These are phyloP conservation scores for Cylindrotheca fusiformis DNA, from an alignment of 108 stramenopile genomes.

Conservation along the genomic window DNA sequence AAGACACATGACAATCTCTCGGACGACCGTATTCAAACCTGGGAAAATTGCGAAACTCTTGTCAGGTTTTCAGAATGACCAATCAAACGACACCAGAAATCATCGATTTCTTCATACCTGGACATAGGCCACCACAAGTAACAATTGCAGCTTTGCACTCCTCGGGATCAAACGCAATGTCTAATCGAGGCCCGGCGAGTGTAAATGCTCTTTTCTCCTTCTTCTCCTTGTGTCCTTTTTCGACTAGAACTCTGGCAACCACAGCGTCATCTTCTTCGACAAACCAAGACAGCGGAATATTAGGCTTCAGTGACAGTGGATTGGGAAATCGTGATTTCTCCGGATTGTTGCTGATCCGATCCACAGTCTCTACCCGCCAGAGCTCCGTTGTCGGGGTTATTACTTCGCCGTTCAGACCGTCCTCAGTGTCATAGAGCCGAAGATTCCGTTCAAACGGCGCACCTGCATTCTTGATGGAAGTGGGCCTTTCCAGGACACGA, in stretches of 20 bases:
- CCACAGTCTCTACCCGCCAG: not conserved
- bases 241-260: conserved; percentile 24
- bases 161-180: conserved; percentile 87
- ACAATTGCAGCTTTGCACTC: conserved; percentile 90
- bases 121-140: conserved; percentile 50
- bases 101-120: conserved; percentile 23
- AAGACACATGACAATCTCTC: conserved; percentile 62
- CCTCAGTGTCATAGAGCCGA: no score
- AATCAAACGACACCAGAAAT: conserved; percentile 44
- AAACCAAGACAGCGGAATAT: conserved; percentile 27
- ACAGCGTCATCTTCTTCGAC: conserved; percentile 25
- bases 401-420: not conserved
- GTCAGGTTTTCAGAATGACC: conserved; percentile 64
- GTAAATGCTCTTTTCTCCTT: no score
- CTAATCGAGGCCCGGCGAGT: conserved; percentile 78
- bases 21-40: conserved; percentile 85
- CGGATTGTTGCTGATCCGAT: not conserved
- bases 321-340: conserved; percentile 12
- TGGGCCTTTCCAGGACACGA: no score
- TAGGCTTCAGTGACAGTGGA: conserved; percentile 25
- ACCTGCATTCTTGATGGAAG: no score
- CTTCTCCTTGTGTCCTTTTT: conserved; percentile 7
- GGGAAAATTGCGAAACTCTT: conserved; percentile 11
- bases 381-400: not conserved
- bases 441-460: no score